Percentiles rank a stretch among this genome's conserved stretches.
These are phyloP conservation scores for Nymphaea thermarum DNA, from an alignment of 164 flowering plant genomes.

Conservation along the genomic window DNA sequence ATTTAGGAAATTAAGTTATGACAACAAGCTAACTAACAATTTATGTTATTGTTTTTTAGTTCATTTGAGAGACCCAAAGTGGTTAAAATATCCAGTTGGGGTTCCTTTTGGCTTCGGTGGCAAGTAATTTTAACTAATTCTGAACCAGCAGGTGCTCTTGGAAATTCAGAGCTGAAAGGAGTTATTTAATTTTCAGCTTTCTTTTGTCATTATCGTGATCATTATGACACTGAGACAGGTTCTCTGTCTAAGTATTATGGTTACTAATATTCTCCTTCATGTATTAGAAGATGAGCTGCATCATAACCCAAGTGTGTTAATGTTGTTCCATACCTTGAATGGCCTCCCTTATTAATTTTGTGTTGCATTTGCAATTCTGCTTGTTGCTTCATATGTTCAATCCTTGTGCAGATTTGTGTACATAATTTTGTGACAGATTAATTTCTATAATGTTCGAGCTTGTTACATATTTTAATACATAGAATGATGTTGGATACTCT, in stretches of 20 bases:
- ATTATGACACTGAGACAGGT: background rate
- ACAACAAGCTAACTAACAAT: background rate
- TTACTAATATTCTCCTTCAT: too few relatives aligned
- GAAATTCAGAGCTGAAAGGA: slow-evolving; percentile 51
- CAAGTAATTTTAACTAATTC: slow-evolving; percentile 53
- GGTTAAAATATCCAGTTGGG: slow-evolving; percentile 90
- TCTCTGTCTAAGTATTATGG: background rate
- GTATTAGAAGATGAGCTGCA: too few relatives aligned
- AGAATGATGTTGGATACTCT: too few relatives aligned
- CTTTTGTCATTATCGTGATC: background rate
- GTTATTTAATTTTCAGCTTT: too few relatives aligned
- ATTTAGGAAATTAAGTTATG: too few relatives aligned
- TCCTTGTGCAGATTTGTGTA: slow-evolving; percentile 54
- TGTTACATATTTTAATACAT: too few relatives aligned
- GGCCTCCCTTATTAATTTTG: background rate
- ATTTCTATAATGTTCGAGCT: too few relatives aligned
- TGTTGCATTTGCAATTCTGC: background rate
- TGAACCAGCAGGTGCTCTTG: slow-evolving; percentile 27
- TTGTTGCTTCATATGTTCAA: slow-evolving; percentile 5
- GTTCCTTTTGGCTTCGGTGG: slow-evolving; percentile 98
- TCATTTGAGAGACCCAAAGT: slow-evolving; percentile 78
- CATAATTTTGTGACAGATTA: slow-evolving; percentile 60
- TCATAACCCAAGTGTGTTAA: too few relatives aligned
- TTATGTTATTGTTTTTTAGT: slow-evolving; percentile 22
- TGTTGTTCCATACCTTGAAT: too few relatives aligned